Percentiles rank a stretch among this genome's conserved stretches.
phyloP scores from a whole-genome alignment of 805 yeast species.

The Nakazawaea ishiwadae region DNA sequence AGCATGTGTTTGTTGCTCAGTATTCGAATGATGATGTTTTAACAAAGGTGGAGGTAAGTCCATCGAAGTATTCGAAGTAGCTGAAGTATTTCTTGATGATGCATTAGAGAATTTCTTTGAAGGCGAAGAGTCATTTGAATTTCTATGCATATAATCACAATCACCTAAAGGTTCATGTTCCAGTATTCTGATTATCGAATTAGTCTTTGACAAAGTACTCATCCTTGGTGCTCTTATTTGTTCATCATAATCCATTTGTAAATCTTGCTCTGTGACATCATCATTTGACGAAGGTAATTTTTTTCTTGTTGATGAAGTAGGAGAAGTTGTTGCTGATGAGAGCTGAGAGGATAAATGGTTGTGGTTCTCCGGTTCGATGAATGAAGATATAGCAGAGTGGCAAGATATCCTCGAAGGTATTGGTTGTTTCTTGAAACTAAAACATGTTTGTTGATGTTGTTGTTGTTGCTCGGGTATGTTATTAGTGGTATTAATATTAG shows the following conservation, averaged over 20 bases:
- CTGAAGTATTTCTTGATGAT: conserved; percentile 14
- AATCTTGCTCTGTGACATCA: conserved; percentile 2
- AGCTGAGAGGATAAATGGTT: not conserved
- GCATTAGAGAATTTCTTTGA: no score
- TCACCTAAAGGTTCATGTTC: conserved; percentile 15
- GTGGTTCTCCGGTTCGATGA: conserved; percentile 11
- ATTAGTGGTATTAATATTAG: not conserved
- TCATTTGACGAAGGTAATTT: not conserved
- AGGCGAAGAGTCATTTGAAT: conserved; percentile 11
- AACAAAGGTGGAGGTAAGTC: not conserved
- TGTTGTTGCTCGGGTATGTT: conserved; percentile 4
- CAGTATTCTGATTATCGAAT: conserved; percentile 11
- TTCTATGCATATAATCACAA: conserved; percentile 11
- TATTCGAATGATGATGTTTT: not conserved
- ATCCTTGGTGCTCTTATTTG: conserved; percentile 52
- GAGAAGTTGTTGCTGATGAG: not conserved
- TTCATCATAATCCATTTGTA: conserved; percentile 40
- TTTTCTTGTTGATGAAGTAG: not conserved
- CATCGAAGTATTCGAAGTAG: conserved; percentile 12
- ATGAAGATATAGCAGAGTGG: conserved; percentile 12
- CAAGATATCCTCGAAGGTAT: conserved; percentile 9
- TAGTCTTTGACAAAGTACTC: conserved; percentile 23
- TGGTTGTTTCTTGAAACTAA: conserved; percentile 13
- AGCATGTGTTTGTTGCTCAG: not conserved
- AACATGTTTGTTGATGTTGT: conserved; percentile 2